phyloP scores from a whole-genome alignment of 2,329 filamentous ascomycete genomes.

The Calonectria honghensis region DNA sequence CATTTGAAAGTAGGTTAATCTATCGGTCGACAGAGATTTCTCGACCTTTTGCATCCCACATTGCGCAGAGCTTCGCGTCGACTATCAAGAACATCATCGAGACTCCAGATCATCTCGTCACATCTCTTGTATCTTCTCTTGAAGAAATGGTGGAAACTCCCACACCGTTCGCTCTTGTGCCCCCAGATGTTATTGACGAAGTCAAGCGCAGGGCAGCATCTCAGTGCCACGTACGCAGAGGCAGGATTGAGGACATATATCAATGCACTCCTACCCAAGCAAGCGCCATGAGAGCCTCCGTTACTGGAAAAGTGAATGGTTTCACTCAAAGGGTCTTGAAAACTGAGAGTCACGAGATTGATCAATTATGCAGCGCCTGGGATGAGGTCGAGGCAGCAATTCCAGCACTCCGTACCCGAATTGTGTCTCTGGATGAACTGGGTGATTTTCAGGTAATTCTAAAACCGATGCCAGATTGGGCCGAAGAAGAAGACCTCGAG shows the following conservation, averaged over 20 bases:
- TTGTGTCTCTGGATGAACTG: slow-evolving; percentile 23
- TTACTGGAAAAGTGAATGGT: slow-evolving; percentile 11
- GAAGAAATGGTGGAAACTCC: slow-evolving; percentile 11
- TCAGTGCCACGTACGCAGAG: slow-evolving; percentile 10
- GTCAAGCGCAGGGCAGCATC: slow-evolving; percentile 23
- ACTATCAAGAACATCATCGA: slow-evolving; percentile 22
- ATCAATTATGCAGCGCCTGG: slow-evolving; percentile 22
- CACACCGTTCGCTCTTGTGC: slow-evolving; percentile 21
- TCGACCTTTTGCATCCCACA: slow-evolving; percentile 15
- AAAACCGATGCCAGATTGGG: slow-evolving; percentile 23
- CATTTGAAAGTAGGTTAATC: slow-evolving; percentile 22
- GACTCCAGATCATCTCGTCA: slow-evolving; percentile 11
- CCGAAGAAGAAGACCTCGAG: slow-evolving; percentile 24
- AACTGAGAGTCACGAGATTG: slow-evolving; percentile 25
- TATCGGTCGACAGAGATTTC: slow-evolving; percentile 4
- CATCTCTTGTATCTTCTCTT: slow-evolving; percentile 19
- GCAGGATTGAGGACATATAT: slow-evolving; percentile 23
- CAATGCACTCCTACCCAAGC: slow-evolving; percentile 21
- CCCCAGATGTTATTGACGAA: slow-evolving; percentile 9
- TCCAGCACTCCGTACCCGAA: slow-evolving; percentile 19
- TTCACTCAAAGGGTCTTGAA: slow-evolving; percentile 26
- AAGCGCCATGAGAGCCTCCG: slow-evolving; percentile 21
- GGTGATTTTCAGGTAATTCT: slow-evolving; percentile 22
- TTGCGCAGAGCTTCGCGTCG: background rate
- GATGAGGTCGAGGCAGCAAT: slow-evolving; percentile 19